Percentiles rank a stretch among this genome's conserved stretches.
These are phyloP conservation scores for Endocalyx cinctus DNA, from an alignment of 2,329 filamentous ascomycete genomes.

Conservation along the genomic window DNA sequence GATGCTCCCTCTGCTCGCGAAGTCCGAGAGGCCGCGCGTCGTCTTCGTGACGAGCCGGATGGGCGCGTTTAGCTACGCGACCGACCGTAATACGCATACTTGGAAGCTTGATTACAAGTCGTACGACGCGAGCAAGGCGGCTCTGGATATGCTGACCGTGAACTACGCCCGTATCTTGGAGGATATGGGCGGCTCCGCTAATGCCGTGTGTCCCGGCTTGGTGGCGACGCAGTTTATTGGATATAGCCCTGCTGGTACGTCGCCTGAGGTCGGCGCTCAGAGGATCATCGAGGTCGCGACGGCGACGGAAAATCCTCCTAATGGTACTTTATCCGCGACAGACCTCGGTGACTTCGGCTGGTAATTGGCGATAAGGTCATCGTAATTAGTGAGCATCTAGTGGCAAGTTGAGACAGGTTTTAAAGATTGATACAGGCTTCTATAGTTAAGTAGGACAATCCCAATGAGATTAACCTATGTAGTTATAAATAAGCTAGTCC, in stretches of 20 bases:
- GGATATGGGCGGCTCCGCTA: conserved; percentile 27
- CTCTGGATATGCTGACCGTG: conserved; percentile 35
- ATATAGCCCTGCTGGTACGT: conserved; percentile 8
- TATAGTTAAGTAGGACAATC: not conserved
- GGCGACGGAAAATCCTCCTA: conserved; percentile 23
- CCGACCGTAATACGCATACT: conserved; percentile 21
- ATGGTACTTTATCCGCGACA: conserved; percentile 21
- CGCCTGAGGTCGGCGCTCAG: conserved; percentile 23
- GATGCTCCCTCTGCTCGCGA: conserved; percentile 24
- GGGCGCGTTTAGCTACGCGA: conserved; percentile 26
- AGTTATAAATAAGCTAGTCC: no score
- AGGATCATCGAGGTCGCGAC: conserved; percentile 27
- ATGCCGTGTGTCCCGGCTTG: conserved; percentile 33
- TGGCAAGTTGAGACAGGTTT: not conserved
- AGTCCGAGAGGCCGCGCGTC: conserved; percentile 26
- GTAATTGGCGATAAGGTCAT: no score
- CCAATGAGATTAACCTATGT: no score
- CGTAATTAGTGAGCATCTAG: conserved; percentile 1
- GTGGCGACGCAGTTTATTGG: conserved; percentile 26
- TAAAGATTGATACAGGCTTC: not conserved
- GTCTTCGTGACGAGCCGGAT: conserved; percentile 34
- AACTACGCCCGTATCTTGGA: conserved; percentile 29
- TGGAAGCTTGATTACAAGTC: conserved; percentile 26
- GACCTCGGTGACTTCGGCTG: no score
- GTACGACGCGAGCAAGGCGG: conserved; percentile 38